Evolutionary conservation across 2,329 filamentous ascomycete genomes (phyloP), one percentile per base, ranked within the genome.

Genomic region (Fusarium clavum): DNA sequence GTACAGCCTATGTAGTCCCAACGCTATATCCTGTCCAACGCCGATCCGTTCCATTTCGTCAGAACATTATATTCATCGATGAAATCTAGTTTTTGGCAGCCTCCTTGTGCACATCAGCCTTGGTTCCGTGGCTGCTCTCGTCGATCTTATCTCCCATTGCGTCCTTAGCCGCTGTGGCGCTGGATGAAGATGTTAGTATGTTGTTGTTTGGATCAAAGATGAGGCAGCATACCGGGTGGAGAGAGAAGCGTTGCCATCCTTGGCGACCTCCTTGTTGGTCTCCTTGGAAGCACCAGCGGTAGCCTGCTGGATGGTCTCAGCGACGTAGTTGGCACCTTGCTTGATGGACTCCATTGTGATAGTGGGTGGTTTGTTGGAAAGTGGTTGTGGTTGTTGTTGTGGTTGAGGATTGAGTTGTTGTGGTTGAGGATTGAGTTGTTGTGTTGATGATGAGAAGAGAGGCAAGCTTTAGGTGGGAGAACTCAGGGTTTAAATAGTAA

Each of bases 271-370:
- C 87, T 92, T 92, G 88, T 92, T 92, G 83, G 83, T 83, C 84
- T 92, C 89, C 87, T 92, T 91, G 83, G 84, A 87, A 70, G 86
- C 84, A 75, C 84, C 83, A 67, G 85, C 82, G 72, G 83, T 77
- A 54, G 83, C 83, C 75, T 88, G 85, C 84, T 91, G 86, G 77
- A 91, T 79, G 73, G 83, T 83, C 86, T 92, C 90, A 73, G 87
- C 81, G 82, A 91, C 88, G 87, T 91, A 91, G 87, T 91, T 91
- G 83, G 81, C 86, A 78, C 85, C 86, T 82, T 91, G 88, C 84
- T 85, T 85, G 74, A 82, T 70, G 73, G 83, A 79, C 72, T 87
- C 85, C 85, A 87, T 87, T 81, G 71, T 81, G 77, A 77, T 67
- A 56, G 58, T 69, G 61, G 29, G 60, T 74, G 67, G 34, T 64